These are phyloP conservation scores for Penicillium brevicompactum DNA, from an alignment of 2,329 filamentous ascomycete genomes.

Conservation along the genomic window DNA sequence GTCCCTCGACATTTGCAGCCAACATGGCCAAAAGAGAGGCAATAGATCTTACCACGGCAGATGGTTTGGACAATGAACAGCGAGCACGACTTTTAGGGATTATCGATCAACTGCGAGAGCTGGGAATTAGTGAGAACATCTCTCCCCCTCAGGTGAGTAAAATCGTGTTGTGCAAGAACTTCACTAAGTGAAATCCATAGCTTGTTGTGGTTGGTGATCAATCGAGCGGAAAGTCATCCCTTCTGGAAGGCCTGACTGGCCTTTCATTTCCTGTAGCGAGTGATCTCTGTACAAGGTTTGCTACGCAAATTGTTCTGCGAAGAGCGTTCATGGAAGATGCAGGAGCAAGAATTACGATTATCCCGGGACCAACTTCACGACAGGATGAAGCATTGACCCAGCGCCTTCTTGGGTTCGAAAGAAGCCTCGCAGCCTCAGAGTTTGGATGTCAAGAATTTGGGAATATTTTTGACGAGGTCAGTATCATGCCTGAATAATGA, in stretches of 20 bases:
- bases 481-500: neutral
- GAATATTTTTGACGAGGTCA: slow-evolving; percentile 26
- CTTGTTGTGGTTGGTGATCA: slow-evolving; percentile 39
- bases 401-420: slow-evolving; percentile 18
- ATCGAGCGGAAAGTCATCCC: slow-evolving; percentile 36
- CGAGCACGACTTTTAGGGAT: neutral
- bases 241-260: slow-evolving; percentile 34
- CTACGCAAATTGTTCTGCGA: slow-evolving; percentile 35
- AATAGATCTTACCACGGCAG: neutral
- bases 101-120: slow-evolving; percentile 32
- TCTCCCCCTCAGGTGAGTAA: slow-evolving; percentile 33
- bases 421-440: slow-evolving; percentile 8
- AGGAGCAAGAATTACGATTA: slow-evolving; percentile 34
- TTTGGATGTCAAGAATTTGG: slow-evolving; percentile 24
- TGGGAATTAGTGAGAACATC: slow-evolving; percentile 31
- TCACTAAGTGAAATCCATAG: slow-evolving; percentile 15
- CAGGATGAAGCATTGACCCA: slow-evolving; percentile 12
- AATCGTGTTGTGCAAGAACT: no score
- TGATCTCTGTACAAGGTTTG: slow-evolving; percentile 35
- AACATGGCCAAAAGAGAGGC: neutral
- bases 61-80: neutral
- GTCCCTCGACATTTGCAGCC: no score
- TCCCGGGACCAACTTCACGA: slow-evolving; percentile 29
- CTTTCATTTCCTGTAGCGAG: slow-evolving; percentile 32
- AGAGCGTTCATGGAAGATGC: slow-evolving; percentile 14